Percentiles rank a stretch among this genome's conserved stretches.
Conservation (phyloP, 1,284 basidiomycete species). For the Trametes sp. region DNA sequence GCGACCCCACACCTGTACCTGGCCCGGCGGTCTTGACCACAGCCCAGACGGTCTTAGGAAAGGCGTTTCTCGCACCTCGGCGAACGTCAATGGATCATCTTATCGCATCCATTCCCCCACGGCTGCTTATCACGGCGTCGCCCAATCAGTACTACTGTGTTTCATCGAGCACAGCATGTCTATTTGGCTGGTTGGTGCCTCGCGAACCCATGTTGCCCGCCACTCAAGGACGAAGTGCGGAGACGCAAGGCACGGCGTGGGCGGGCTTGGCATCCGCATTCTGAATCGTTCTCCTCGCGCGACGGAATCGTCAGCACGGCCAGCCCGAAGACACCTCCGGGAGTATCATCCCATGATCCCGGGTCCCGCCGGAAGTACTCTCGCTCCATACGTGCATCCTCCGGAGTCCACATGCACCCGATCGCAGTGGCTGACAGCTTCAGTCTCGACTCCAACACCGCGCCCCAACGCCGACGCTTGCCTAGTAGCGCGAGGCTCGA, state of each 20-base stretch:
- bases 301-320: too few species aligned
- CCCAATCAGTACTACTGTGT: background rate
- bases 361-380: background rate
- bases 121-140: background rate
- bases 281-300: background rate
- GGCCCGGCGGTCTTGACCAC: background rate
- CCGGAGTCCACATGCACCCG: background rate
- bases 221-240: too few species aligned
- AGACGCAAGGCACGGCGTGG: background rate
- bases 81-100: background rate
- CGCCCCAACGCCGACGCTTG: background rate
- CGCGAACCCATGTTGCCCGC: background rate
- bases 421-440: background rate
- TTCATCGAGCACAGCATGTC: slow-evolving; percentile 7
- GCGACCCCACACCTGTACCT: too few species aligned
- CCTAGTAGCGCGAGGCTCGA: too few species aligned
- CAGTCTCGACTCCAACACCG: background rate
- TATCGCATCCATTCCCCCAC: background rate
- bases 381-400: background rate
- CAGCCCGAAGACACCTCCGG: too few species aligned
- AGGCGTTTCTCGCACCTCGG: background rate
- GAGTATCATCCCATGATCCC: background rate
- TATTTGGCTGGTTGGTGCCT: slow-evolving; percentile 1
- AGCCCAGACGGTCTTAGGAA: background rate
- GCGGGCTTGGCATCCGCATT: background rate